A percentile compares a stretch with the other conserved stretches of the same genome.
These are phyloP conservation scores for Penicillium herquei DNA, from an alignment of 495 filamentous ascomycete species.

Conservation along the genomic window DNA sequence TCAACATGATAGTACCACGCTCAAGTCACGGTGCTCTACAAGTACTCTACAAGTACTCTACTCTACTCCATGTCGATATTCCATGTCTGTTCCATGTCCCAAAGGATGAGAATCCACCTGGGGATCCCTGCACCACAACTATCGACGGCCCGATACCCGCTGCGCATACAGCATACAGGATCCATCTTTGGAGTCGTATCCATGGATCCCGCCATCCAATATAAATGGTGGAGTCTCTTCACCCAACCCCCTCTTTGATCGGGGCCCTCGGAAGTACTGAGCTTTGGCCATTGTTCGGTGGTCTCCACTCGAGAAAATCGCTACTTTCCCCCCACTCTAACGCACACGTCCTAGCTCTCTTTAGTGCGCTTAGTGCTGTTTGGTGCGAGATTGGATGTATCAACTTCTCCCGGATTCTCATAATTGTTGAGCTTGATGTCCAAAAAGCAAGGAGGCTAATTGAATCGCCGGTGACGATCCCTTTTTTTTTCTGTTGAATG, in stretches of 20 bases:
- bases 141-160: slow-evolving; percentile 38
- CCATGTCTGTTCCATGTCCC: no score
- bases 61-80: no score
- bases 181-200: background rate
- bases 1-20: no score
- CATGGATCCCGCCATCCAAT: background rate
- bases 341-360: background rate
- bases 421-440: no score
- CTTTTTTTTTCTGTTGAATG: no score
- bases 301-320: background rate
- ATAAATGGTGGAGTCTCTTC: background rate
- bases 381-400: slow-evolving; percentile 14
- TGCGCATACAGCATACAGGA: slow-evolving; percentile 29
- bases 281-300: background rate
- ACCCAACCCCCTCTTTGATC: background rate
- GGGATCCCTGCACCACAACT: slow-evolving; percentile 31
- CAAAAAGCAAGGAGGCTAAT: no score
- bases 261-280: slow-evolving; percentile 6
- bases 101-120: background rate
- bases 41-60: no score
- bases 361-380: no score
- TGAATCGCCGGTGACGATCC: no score
- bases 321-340: background rate
- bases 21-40: no score
- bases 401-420: no score